Conservation (phyloP, 768 basidiomycete genomes). For the Pleurotus tuber-regium region DNA sequence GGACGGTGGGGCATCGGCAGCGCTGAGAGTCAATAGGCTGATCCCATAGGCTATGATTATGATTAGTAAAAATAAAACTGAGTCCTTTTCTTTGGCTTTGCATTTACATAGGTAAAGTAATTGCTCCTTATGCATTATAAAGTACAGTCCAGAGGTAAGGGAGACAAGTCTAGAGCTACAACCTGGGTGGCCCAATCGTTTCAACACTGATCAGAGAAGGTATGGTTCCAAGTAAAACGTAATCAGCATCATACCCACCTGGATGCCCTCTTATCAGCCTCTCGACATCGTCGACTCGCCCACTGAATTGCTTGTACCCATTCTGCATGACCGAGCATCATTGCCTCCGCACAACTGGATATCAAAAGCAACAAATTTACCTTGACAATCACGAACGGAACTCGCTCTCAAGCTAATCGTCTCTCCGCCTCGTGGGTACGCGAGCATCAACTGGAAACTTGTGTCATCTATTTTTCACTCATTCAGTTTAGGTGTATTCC, state of each 20-base stretch:
- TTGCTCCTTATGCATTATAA: no score
- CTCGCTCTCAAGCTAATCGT: conserved; percentile 56
- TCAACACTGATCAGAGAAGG: no score
- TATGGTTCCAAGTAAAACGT: no score
- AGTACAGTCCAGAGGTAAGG: no score
- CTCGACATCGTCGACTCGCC: conserved; percentile 41
- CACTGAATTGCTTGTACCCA: conserved; percentile 37
- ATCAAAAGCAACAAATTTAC: conserved; percentile 20
- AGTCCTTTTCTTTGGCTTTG: no score
- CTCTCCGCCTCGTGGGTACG: conserved; percentile 76
- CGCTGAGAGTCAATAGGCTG: no score
- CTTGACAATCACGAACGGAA: conserved; percentile 57
- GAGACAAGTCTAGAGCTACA: no score
- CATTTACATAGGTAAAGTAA: no score
- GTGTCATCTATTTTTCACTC: conserved; percentile 59
- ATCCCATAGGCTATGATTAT: no score
- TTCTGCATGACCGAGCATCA: conserved; percentile 17
- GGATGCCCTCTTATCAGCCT: conserved; percentile 40
- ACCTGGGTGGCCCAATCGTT: no score
- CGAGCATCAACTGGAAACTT: conserved; percentile 62
- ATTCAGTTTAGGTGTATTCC: conserved; percentile 3
- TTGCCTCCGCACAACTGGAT: neutral
- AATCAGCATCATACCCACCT: neutral
- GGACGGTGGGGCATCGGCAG: no score
- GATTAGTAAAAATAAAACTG: no score